Evolutionary conservation across 192 early-diverging fungal genomes (phyloP), one percentile per base, ranked within the genome.

Genomic region (Irineochytrium annulatum): DNA sequence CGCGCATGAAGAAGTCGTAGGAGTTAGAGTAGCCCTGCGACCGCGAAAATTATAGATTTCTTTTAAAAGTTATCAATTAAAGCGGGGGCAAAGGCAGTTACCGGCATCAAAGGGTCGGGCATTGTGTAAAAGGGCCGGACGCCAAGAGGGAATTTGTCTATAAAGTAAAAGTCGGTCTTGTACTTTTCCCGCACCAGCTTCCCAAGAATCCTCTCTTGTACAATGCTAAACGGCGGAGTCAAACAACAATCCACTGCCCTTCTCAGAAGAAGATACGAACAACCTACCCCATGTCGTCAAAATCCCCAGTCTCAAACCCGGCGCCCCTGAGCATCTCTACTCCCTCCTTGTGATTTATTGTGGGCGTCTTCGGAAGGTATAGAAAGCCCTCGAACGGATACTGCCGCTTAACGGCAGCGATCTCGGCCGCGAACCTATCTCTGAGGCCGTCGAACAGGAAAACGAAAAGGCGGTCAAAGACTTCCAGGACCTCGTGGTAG

Each of bases 41-140:
- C n/a, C 43, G 24, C 6, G 31, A 55, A 73, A 70, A 13, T 26
- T 27, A 35, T 29, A n/a, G n/a, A n/a, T n/a, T 43, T 0, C 44
- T 19, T 11, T 59, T 27, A n/a, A 37, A 46, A 1, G 19, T 60
- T 14, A 63, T 17, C 4, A 55, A 34, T 22, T 29, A 30, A 0
- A 57, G n/a, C n/a, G 53, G 16, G n/a, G 32, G 60, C 1, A 41
- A 24, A 57, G 24, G 62, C 56, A 46, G 45, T 13, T 77, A 85
- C 77, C 13, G 85, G 77, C 62, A 87, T 74, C 27, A 73, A 72
- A 24, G 97, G 89, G 71, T 98, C 95, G 28, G 95, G 95, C 97
- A 99, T 99, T 32, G 97, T 99, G 85, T 99, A 99, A 86, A 97
- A 97, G 34, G 97, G 95, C 43, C 97, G 85, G 35, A 98, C 85